Evolutionary conservation across 176 grass and related monocot genomes (phyloP), one percentile per base, ranked within the genome.

Genomic region (Raddia guianensis): DNA sequence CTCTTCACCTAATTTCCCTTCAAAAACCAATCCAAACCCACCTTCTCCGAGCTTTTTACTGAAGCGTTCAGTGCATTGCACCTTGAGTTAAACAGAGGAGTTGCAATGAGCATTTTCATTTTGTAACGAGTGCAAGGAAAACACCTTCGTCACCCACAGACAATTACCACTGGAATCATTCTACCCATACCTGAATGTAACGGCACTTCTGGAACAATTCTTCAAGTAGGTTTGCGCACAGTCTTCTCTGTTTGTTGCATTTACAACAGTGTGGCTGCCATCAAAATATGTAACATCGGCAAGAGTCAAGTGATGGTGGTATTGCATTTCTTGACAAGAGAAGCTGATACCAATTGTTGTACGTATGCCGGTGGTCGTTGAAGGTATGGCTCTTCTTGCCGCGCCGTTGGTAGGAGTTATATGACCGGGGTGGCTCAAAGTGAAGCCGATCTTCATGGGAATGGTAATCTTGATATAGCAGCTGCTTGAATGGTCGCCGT

Each of bases 201-300:
- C 75, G 8, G 86, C 86, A 3, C 35, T 70, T 51, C 86, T 83
- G 52, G 86, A 83, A 43, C 86, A 88, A 46, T 88, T 88, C 47
- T 79, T 79, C 60, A 88, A 46, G 68, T 81, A 88, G 20, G 86
- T 75, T 48, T 88, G 42, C 80, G 73, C 74, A 6, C 81, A 88
- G 20, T 72, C 83, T 9, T 72, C 49, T 34, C 58, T 32, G 0
- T 72, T 85, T 79, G 10, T 85, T 70, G 33, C 74, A 53, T 62
- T 77, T 19, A 15, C 12, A 62, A 84, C 15, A 33, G 19, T 53
- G 34, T 85, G 74, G 56, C 55, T 71, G 67, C 5, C 16, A 58
- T 89, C 78, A 49, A 92, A 92, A 71, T 92, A 89, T 27, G 50
- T 77, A 69, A 81, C 55, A 32, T 89, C 70, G 5, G 73, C 49